Evolutionary conservation across 176 grass and related monocot genomes (phyloP).

Genomic region (Areca catechu): DNA sequence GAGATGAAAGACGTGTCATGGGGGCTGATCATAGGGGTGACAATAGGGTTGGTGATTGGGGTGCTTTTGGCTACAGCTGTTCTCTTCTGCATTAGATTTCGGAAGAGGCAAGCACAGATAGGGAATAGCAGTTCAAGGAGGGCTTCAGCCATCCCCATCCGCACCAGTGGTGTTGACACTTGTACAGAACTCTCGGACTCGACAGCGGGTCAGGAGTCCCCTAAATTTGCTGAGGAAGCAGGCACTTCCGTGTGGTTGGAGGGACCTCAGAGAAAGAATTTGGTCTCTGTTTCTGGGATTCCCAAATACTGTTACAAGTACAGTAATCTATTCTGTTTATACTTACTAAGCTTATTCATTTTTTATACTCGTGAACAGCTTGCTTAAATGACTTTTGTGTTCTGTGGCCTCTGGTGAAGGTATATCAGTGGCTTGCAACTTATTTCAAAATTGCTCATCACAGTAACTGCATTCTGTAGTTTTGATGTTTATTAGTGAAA

Average conservation of each 20-base stretch:
- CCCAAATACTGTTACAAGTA: constrained; percentile 96
- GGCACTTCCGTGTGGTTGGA: constrained; percentile 34
- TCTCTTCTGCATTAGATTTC: constrained; percentile 59
- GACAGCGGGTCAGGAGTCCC: constrained; percentile 49
- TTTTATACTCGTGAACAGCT: no score
- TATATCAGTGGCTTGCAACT: no score
- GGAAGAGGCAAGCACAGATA: constrained; percentile 37
- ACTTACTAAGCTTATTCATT: no score
- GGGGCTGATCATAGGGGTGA: constrained; percentile 61
- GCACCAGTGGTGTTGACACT: constrained; percentile 37
- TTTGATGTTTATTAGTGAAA: no score
- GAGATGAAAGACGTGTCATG: constrained; percentile 40
- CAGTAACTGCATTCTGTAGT: no score
- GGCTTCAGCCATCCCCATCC: constrained; percentile 49
- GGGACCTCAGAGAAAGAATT: constrained; percentile 44
- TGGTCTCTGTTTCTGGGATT: constrained; percentile 74
- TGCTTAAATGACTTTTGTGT: neutral
- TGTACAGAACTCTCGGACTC: constrained; percentile 47
- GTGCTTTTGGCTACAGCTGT: constrained; percentile 53
- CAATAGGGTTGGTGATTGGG: constrained; percentile 61
- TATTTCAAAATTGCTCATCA: no score
- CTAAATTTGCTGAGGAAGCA: constrained; percentile 30
- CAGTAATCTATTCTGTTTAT: constrained; percentile 8
- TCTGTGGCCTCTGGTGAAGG: no score
- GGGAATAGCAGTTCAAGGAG: constrained; percentile 74